These are phyloP conservation scores for Heterobasidion annosum DNA, from an alignment of 1,284 basidiomycete genomes.

Conservation along the genomic window DNA sequence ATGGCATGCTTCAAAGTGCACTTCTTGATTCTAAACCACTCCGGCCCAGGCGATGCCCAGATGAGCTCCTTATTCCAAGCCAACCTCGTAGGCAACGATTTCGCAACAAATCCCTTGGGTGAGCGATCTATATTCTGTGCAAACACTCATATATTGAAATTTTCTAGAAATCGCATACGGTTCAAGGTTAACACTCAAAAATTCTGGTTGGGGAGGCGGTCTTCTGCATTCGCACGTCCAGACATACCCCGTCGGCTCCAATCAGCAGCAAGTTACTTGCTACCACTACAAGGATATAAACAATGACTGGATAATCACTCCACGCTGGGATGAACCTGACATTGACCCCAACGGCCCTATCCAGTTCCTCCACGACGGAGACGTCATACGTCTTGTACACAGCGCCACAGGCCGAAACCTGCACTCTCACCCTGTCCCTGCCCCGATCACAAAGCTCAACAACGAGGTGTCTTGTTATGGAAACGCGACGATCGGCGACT, in stretches of 20 bases:
- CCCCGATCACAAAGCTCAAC: slow-evolving; percentile 86
- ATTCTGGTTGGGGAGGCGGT: slow-evolving; percentile 96
- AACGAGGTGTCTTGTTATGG: slow-evolving; percentile 94
- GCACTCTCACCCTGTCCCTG: slow-evolving; percentile 86
- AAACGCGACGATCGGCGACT: slow-evolving; percentile 79
- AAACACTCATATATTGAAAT: background rate
- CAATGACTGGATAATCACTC: slow-evolving; percentile 86
- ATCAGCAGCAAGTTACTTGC: slow-evolving; percentile 96
- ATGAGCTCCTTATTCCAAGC: slow-evolving; percentile 99
- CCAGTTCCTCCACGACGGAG: slow-evolving; percentile 69
- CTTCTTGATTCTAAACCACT: slow-evolving; percentile 89
- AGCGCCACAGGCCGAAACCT: slow-evolving; percentile 79
- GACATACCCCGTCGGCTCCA: slow-evolving; percentile 87
- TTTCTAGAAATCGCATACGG: slow-evolving; percentile 79
- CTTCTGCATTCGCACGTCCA: slow-evolving; percentile 95
- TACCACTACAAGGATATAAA: slow-evolving; percentile 99
- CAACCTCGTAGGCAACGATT: slow-evolving; percentile 93
- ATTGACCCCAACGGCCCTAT: slow-evolving; percentile 62
- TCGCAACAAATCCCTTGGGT: slow-evolving; percentile 81
- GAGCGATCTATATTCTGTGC: slow-evolving; percentile 13
- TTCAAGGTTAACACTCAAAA: slow-evolving; percentile 90
- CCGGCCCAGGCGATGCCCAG: slow-evolving; percentile 94
- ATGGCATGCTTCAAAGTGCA: slow-evolving; percentile 94
- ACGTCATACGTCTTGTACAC: slow-evolving; percentile 79
- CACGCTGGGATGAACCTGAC: slow-evolving; percentile 68